phyloP scores from a whole-genome alignment of 1,284 basidiomycete genomes.

The Butyriboletus appendiculatus region DNA sequence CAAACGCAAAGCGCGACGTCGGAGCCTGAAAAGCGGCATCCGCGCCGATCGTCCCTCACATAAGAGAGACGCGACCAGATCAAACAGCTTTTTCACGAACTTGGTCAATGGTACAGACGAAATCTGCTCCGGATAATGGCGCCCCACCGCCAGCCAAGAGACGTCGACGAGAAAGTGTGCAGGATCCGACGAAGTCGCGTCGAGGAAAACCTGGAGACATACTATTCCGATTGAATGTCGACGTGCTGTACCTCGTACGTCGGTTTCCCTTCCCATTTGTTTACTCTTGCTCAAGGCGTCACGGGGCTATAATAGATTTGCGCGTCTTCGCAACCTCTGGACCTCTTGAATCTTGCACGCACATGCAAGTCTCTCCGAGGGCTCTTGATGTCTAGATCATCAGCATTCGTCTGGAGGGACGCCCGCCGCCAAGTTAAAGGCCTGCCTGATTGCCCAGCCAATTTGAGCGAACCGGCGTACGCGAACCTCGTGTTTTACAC shows the following conservation, averaged over 20 bases:
- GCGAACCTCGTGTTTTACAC: slow-evolving; percentile 22
- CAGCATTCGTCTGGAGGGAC: slow-evolving; percentile 17
- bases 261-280: neutral
- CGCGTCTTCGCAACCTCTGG: slow-evolving; percentile 4
- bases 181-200: neutral
- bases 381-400: slow-evolving; percentile 14
- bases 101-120: no score
- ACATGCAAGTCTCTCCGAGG: slow-evolving; percentile 17
- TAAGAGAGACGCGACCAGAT: no score
- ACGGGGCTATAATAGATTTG: neutral
- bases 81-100: no score
- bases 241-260: slow-evolving; percentile 6
- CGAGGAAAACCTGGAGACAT: neutral
- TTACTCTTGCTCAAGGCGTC: neutral
- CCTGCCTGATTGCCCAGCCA: slow-evolving; percentile 25
- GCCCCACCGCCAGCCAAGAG: neutral
- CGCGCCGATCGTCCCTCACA: no score
- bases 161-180: neutral
- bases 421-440: neutral
- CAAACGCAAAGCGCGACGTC: no score
- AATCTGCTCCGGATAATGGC: neutral
- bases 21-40: no score
- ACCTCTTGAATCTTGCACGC: slow-evolving; percentile 20
- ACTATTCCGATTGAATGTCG: slow-evolving; percentile 2
- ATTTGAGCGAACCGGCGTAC: slow-evolving; percentile 34